Conservation (phyloP, 2,329 filamentous ascomycete species). For the Geoglossum cookeanum region DNA sequence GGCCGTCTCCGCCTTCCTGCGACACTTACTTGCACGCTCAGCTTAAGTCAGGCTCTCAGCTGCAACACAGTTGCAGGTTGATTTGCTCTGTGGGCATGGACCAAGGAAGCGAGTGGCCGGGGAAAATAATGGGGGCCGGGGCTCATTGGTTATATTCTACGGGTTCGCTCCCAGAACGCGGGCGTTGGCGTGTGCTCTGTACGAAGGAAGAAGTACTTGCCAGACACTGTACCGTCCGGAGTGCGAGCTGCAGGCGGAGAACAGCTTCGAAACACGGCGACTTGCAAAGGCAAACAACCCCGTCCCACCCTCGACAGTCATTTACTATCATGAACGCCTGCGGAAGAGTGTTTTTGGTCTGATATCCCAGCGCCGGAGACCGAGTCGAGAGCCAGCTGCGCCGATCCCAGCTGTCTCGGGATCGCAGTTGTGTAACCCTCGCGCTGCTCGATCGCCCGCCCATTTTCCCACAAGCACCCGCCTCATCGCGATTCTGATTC, state of each 20-base stretch:
- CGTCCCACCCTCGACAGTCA: too few relatives aligned
- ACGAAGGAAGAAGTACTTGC: too few relatives aligned
- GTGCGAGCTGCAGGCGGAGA: too few relatives aligned
- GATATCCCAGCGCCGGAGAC: too few relatives aligned
- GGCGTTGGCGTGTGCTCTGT: too few relatives aligned
- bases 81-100: conserved; percentile 1
- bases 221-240: too few relatives aligned
- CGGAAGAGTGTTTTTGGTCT: background rate
- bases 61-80: background rate
- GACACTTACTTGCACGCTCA: background rate
- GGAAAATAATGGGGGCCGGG: background rate
- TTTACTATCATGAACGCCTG: too few relatives aligned
- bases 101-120: conserved; percentile 1
- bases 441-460: background rate
- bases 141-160: background rate
- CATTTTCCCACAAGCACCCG: too few relatives aligned
- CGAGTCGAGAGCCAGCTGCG: background rate
- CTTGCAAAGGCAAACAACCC: too few relatives aligned
- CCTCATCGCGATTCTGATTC: background rate
- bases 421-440: background rate
- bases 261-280: too few relatives aligned
- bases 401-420: background rate
- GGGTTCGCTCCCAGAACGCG: background rate
- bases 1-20: background rate
- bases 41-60: background rate